phyloP scores from a whole-genome alignment of 331 rosid species.

The Spiraea crenata region DNA sequence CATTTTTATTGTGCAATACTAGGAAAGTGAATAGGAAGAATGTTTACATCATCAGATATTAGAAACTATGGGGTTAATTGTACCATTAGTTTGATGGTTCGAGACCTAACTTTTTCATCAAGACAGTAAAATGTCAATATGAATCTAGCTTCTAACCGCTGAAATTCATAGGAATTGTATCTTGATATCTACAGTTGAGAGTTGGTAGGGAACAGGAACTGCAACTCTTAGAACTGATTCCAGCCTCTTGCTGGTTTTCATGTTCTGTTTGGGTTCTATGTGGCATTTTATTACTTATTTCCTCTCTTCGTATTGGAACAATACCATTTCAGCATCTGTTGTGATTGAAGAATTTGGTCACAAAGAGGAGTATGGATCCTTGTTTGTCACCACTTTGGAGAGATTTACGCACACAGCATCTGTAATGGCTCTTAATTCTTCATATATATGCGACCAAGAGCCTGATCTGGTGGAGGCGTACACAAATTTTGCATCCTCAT shows the following conservation, averaged over 20 bases:
- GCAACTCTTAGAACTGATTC: background rate
- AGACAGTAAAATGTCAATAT: background rate
- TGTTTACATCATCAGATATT: background rate
- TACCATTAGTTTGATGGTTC: background rate
- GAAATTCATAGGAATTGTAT: background rate
- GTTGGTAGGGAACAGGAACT: background rate
- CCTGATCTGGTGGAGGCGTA: conserved; percentile 99
- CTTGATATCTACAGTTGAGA: background rate
- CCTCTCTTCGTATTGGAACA: conserved; percentile 17
- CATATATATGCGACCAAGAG: conserved; percentile 96
- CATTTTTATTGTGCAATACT: background rate
- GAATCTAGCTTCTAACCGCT: background rate
- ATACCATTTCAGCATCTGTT: conserved; percentile 76
- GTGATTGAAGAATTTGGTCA: conserved; percentile 93
- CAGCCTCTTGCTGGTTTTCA: background rate
- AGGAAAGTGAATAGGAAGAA: background rate
- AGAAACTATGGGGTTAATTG: background rate
- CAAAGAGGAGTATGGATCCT: conserved; percentile 71
- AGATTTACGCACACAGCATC: conserved; percentile 85
- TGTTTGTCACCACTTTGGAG: conserved; percentile 78
- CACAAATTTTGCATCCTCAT: conserved; percentile 80
- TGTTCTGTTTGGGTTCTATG: background rate
- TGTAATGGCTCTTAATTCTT: conserved; percentile 87
- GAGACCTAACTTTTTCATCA: background rate
- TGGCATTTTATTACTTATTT: conserved; percentile 19